These are phyloP conservation scores for Coemansia sp. DNA, from an alignment of 192 early-diverging fungal species.

Conservation along the genomic window DNA sequence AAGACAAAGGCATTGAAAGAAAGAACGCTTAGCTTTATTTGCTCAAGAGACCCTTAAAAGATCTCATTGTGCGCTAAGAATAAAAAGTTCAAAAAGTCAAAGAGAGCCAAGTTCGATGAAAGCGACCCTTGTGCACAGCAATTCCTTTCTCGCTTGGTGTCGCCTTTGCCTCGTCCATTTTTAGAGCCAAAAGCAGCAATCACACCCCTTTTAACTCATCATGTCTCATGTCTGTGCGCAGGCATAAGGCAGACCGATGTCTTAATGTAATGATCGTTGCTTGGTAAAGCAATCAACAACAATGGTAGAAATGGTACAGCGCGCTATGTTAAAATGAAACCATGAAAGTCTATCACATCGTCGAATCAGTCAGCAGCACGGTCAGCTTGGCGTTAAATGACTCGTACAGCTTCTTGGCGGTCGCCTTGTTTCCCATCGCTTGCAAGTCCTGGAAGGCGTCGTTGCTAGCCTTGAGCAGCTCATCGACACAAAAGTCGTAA, in stretches of 20 bases:
- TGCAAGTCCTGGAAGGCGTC: slow-evolving; percentile 54
- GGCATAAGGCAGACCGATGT: neutral
- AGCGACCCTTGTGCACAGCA: neutral
- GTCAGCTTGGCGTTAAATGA: slow-evolving; percentile 54
- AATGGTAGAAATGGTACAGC: slow-evolving; percentile 1
- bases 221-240: slow-evolving; percentile 4
- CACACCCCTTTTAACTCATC: neutral
- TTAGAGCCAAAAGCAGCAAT: neutral
- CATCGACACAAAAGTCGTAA: slow-evolving; percentile 58
- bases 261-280: neutral
- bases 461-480: slow-evolving; percentile 54
- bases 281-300: neutral
- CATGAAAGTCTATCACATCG: slow-evolving; percentile 10
- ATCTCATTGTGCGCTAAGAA: slow-evolving; percentile 8
- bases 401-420: slow-evolving; percentile 48
- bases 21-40: neutral
- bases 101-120: slow-evolving; percentile 5
- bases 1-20: slow-evolving; percentile 8
- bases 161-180: neutral
- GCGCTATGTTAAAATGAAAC: neutral
- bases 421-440: slow-evolving; percentile 47
- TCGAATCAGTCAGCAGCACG: slow-evolving; percentile 31
- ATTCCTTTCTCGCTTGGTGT: neutral
- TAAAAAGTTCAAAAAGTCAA: neutral
- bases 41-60: slow-evolving; percentile 12